Conservation (phyloP, 129 eudicot genomes). For the Daucus carota region DNA sequence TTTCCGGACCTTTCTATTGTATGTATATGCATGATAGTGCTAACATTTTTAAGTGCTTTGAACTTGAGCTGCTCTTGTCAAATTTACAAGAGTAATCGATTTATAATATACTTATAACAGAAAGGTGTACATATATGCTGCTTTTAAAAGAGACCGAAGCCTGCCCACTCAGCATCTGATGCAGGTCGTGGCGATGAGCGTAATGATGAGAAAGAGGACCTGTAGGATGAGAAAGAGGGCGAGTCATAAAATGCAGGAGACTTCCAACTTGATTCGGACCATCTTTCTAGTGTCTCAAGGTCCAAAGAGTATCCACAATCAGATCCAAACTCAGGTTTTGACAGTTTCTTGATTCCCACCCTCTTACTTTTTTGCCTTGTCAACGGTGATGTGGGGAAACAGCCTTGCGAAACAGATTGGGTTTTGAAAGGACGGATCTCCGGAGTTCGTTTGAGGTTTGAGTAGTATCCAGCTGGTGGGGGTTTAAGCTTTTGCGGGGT, state of each 20-base stretch:
- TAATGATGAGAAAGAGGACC: slow-evolving; percentile 41
- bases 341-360: slow-evolving; percentile 23
- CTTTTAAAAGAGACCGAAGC: background rate
- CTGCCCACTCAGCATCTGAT: background rate
- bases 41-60: background rate
- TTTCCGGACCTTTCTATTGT: background rate
- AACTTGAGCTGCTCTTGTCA: background rate
- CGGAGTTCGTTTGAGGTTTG: slow-evolving; percentile 23
- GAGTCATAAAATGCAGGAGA: slow-evolving; percentile 39
- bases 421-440: slow-evolving; percentile 14
- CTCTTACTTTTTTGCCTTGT: slow-evolving; percentile 24
- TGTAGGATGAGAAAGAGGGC: slow-evolving; percentile 42
- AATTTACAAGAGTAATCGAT: background rate
- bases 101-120: background rate
- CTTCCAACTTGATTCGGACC: slow-evolving; percentile 49
- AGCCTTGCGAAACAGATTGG: slow-evolving; percentile 35
- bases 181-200: slow-evolving; percentile 39
- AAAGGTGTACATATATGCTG: background rate
- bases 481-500: slow-evolving; percentile 38
- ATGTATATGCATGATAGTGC: background rate
- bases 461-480: slow-evolving; percentile 43
- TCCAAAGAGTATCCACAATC: slow-evolving; percentile 20
- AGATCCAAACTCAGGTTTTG: slow-evolving; percentile 2
- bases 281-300: slow-evolving; percentile 35
- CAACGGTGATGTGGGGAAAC: slow-evolving; percentile 33